Conservation (phyloP, 192 early-diverging fungal genomes). For the Umbelopsis vinacea region DNA sequence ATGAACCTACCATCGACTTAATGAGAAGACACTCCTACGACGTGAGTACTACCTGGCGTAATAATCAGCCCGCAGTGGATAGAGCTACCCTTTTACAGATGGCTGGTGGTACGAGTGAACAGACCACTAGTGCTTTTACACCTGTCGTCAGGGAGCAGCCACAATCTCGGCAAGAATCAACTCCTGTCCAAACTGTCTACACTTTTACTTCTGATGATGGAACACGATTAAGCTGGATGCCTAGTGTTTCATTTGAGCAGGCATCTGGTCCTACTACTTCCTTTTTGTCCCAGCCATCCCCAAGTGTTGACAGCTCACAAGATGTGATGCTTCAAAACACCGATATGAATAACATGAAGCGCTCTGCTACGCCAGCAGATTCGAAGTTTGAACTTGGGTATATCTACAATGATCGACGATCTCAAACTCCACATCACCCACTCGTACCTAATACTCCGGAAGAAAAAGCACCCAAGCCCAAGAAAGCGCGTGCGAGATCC, state of each 20-base stretch:
- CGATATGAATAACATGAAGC: background rate
- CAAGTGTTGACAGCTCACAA: background rate
- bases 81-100: conserved; percentile 4
- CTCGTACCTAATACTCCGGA: background rate
- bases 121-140: background rate
- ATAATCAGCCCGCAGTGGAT: conserved; percentile 13
- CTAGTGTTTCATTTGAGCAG: conserved; percentile 7
- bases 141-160: background rate
- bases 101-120: background rate
- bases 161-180: conserved; percentile 2
- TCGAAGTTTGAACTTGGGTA: background rate
- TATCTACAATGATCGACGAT: background rate
- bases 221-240: conserved; percentile 2
- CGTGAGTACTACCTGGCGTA: conserved; percentile 33
- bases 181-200: conserved; percentile 10
- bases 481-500: background rate
- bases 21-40: conserved; percentile 44
- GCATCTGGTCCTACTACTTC: conserved; percentile 13
- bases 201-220: conserved; percentile 12
- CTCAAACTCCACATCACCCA: background rate
- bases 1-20: conserved; percentile 25
- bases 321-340: background rate
- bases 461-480: background rate
- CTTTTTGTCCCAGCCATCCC: conserved; percentile 1
- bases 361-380: background rate